Evolutionary conservation across 2,329 filamentous ascomycete species (phyloP).

Genomic region (Reticulascus tulasneorum): DNA sequence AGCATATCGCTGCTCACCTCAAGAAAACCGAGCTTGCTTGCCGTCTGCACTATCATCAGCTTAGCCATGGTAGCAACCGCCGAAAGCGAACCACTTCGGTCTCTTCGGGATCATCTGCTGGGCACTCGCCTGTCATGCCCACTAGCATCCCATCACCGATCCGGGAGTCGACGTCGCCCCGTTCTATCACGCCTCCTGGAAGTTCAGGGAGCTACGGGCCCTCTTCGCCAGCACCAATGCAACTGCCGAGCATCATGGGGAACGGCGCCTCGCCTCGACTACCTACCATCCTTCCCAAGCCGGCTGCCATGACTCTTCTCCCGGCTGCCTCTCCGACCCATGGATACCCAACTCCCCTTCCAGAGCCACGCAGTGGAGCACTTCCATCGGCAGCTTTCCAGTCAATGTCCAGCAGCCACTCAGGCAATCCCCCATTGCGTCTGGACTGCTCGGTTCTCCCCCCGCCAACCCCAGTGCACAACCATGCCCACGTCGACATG

Average conservation of each 20-base stretch:
- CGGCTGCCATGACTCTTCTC: constrained; percentile 45
- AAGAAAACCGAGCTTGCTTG: constrained; percentile 88
- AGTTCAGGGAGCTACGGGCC: constrained; percentile 41
- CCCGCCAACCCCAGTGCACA: constrained; percentile 27
- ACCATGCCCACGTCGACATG: constrained; percentile 52
- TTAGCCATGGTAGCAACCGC: constrained; percentile 77
- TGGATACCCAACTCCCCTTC: constrained; percentile 36
- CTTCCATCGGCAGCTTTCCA: constrained; percentile 38
- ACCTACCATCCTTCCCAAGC: constrained; percentile 64
- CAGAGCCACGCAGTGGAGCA: constrained; percentile 42
- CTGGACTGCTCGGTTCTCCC: constrained; percentile 55
- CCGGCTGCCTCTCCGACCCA: constrained; percentile 30
- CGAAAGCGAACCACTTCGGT: constrained; percentile 72
- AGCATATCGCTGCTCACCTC: constrained; percentile 79
- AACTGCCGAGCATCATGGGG: constrained; percentile 50
- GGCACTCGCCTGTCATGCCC: constrained; percentile 47
- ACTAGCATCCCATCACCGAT: constrained; percentile 47
- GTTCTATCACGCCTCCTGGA: constrained; percentile 45
- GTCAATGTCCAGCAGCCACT: constrained; percentile 14
- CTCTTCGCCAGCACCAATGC: constrained; percentile 42
- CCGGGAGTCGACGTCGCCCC: constrained; percentile 40
- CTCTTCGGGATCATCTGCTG: constrained; percentile 58
- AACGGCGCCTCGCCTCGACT: constrained; percentile 46
- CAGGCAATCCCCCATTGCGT: constrained; percentile 44
- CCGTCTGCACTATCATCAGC: constrained; percentile 81